Evolutionary conservation across 176 grass and related monocot species (phyloP).

Genomic region (Oryza rufipogon): DNA sequence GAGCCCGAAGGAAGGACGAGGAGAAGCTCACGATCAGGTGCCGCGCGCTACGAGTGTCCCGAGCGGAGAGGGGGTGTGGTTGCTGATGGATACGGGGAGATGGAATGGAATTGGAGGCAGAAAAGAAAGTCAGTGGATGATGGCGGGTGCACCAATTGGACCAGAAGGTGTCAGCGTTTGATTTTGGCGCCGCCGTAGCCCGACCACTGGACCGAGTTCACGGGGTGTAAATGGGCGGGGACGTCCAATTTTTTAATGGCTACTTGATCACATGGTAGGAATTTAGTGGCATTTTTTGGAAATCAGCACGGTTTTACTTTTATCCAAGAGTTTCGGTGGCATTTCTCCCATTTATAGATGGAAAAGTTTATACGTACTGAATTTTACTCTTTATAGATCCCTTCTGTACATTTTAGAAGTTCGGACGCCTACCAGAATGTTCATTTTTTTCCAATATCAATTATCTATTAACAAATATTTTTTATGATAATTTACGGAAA

Average conservation of each 20-base stretch:
- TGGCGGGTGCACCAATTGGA: conserved; percentile 41
- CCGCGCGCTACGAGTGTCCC: neutral
- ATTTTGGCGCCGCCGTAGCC: conserved; percentile 25
- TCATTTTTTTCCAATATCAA: neutral
- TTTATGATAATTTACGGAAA: neutral
- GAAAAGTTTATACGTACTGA: too few relatives aligned
- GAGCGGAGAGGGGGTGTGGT: neutral
- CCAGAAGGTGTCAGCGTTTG: conserved; percentile 54
- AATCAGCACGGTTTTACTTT: neutral
- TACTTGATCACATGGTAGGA: neutral
- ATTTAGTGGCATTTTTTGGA: neutral
- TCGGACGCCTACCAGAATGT: neutral
- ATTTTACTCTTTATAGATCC: neutral
- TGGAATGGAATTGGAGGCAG: neutral
- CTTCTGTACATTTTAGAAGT: neutral
- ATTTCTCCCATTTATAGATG: neutral
- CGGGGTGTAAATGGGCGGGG: neutral
- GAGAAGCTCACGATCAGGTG: neutral
- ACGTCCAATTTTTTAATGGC: neutral
- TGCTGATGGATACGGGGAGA: neutral
- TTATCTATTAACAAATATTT: neutral
- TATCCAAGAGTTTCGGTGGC: neutral
- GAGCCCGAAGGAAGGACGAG: conserved; percentile 37
- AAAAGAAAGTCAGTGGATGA: conserved; percentile 23
- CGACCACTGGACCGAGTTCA: conserved; percentile 33